Evolutionary conservation across 306 rosid genomes (phyloP).

Genomic region (Pyrus bretschneideri): DNA sequence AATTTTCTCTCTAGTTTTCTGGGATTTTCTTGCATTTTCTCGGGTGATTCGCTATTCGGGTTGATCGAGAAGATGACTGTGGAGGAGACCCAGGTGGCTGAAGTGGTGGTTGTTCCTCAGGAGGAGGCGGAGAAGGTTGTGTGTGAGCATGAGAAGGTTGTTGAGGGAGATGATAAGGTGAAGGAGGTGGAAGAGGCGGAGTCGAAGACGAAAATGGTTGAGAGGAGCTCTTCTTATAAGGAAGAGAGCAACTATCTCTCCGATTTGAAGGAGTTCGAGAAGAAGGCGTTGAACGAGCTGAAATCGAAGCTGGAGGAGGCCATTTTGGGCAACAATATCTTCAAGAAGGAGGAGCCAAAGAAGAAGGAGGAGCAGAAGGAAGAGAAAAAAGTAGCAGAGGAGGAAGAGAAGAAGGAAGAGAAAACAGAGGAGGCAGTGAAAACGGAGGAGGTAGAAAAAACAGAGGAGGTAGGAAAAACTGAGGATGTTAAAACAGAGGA

Average conservation of each 20-base stretch:
- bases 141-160: constrained; percentile 2
- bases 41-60: background rate
- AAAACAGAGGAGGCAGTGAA: background rate
- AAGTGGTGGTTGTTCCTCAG: background rate
- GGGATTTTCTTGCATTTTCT: background rate
- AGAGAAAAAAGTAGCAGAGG: background rate
- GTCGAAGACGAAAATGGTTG: constrained; percentile 10
- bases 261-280: constrained; percentile 35
- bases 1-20: background rate
- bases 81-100: constrained; percentile 29
- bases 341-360: constrained; percentile 15
- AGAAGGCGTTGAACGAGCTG: constrained; percentile 27
- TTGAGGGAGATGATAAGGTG: background rate
- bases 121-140: constrained; percentile 14
- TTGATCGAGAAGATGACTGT: constrained; percentile 31
- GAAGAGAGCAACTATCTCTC: constrained; percentile 42
- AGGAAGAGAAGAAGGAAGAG: background rate
- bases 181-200: constrained; percentile 14
- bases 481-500: background rate
- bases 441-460: background rate
- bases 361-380: background rate
- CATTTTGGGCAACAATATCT: constrained; percentile 25
- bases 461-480: background rate
- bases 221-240: constrained; percentile 38
- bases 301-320: constrained; percentile 30